Conservation (phyloP, 306 rosid genomes). For the Glycine soja region DNA sequence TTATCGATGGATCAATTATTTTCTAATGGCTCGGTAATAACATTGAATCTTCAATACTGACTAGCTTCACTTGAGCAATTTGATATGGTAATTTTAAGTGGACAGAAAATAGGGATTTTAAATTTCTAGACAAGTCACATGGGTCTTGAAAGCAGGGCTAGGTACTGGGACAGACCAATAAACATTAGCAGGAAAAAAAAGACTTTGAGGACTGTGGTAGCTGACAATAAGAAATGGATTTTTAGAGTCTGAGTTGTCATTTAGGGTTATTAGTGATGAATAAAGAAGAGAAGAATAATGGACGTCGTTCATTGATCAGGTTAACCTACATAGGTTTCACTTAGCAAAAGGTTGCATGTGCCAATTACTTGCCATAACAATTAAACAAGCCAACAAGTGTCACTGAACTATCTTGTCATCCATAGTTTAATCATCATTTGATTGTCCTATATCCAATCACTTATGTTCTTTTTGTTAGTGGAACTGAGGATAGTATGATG, state of each 20-base stretch:
- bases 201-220: background rate
- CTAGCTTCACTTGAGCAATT: background rate
- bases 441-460: background rate
- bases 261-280: background rate
- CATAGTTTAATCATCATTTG: background rate
- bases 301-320: too few relatives aligned
- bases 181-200: background rate
- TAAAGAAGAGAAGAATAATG: background rate
- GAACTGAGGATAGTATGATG: background rate
- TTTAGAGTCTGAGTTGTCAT: conserved; percentile 14
- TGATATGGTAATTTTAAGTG: conserved; percentile 9
- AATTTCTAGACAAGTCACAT: conserved; percentile 3
- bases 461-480: background rate
- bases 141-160: conserved; percentile 24
- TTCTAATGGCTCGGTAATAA: background rate
- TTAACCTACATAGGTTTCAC: too few relatives aligned
- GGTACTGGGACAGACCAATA: background rate
- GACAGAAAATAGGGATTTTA: background rate
- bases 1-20: background rate
- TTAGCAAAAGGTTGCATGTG: too few relatives aligned
- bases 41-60: background rate
- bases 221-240: conserved; percentile 9
- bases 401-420: too few relatives aligned
- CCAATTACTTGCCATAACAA: too few relatives aligned
- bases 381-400: too few relatives aligned